A percentile compares a stretch with the other conserved stretches of the same genome.
Evolutionary conservation across 352 stramenopile species (phyloP).

Genomic region (Phytopythium mirpurense): DNA sequence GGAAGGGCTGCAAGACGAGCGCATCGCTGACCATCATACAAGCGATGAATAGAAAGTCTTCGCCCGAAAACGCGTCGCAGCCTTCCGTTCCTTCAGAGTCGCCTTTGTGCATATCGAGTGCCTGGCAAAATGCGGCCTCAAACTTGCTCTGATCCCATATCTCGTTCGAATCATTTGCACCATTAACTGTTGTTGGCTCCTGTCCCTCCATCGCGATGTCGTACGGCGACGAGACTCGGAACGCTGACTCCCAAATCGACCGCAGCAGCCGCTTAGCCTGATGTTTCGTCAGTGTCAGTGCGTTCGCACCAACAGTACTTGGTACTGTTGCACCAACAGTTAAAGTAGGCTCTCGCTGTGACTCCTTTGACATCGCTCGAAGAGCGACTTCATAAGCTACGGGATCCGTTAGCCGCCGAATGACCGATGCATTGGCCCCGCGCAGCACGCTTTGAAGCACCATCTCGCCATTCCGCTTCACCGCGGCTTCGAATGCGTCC

Average conservation of each 20-base stretch:
- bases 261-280: constrained; percentile 47
- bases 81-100: not conserved
- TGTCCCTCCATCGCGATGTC: not conserved
- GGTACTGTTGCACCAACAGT: not conserved
- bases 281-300: constrained; percentile 21
- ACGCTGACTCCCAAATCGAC: constrained; percentile 29
- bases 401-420: constrained; percentile 23
- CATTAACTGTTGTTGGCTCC: not conserved
- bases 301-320: no score
- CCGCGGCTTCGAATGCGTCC: constrained; percentile 29
- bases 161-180: not conserved
- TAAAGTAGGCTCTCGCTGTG: not conserved
- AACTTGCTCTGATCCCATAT: constrained; percentile 34
- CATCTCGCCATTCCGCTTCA: constrained; percentile 37
- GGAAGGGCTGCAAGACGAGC: not conserved
- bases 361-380: constrained; percentile 14
- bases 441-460: constrained; percentile 31
- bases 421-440: constrained; percentile 34
- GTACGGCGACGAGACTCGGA: constrained; percentile 1
- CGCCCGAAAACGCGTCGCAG: constrained; percentile 16
- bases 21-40: not conserved
- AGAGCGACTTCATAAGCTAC: constrained; percentile 27
- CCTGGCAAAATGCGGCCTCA: constrained; percentile 26
- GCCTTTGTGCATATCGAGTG: constrained; percentile 9
- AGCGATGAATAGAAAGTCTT: constrained; percentile 22